Percentiles rank a stretch among this genome's conserved stretches.
These are phyloP conservation scores for Pythium dissimile DNA, from an alignment of 352 stramenopile genomes.

Conservation along the genomic window DNA sequence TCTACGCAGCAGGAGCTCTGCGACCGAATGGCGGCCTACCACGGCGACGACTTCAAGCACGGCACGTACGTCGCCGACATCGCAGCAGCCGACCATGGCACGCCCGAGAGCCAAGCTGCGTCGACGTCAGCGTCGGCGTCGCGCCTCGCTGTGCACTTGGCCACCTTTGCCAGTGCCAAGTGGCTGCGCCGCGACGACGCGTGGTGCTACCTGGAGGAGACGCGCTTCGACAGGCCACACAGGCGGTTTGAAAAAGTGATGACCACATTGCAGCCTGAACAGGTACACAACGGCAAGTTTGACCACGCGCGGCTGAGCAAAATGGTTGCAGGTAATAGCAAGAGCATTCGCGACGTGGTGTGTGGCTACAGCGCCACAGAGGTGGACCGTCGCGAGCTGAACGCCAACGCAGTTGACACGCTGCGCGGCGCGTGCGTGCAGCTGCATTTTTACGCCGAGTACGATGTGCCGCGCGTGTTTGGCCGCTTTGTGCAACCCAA, in stretches of 20 bases:
- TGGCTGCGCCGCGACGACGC: slow-evolving; percentile 9
- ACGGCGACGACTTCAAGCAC: slow-evolving; percentile 14
- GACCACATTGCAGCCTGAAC: slow-evolving; percentile 1
- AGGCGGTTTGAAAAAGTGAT: slow-evolving; percentile 13
- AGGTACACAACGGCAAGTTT: not conserved
- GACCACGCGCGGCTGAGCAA: not conserved
- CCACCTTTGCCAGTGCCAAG: slow-evolving; percentile 3
- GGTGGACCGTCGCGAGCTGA: not conserved
- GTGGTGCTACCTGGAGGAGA: slow-evolving; percentile 20
- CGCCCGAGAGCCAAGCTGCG: no score
- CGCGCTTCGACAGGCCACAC: not conserved
- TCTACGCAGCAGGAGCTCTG: not conserved
- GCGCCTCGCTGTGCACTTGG: slow-evolving; percentile 6
- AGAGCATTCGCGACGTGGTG: not conserved
- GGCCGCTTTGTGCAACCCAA: not conserved
- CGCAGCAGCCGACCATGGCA: not conserved
- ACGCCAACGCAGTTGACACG: not conserved
- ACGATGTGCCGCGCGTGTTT: not conserved
- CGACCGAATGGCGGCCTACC: slow-evolving; percentile 8
- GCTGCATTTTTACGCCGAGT: slow-evolving; percentile 18
- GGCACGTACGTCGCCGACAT: slow-evolving; percentile 4
- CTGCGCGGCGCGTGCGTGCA: not conserved
- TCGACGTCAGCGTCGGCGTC: not conserved
- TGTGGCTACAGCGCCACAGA: not conserved
- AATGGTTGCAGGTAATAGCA: no score